Evolutionary conservation across 2,329 filamentous ascomycete genomes (phyloP).

Genomic region (Diaporthe velutina): DNA sequence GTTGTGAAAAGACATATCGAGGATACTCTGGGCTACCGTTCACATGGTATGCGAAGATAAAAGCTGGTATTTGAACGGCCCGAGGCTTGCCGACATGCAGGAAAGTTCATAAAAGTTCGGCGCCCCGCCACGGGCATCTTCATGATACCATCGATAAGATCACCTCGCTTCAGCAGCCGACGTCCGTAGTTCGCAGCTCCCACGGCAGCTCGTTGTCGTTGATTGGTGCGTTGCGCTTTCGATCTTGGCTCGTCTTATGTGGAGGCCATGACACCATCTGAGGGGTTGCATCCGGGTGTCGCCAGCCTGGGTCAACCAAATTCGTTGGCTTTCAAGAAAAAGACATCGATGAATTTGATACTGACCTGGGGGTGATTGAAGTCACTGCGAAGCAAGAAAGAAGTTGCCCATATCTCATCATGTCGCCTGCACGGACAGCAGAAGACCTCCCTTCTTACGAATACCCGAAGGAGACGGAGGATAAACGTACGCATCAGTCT

Average conservation of each 20-base stretch:
- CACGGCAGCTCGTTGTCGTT: not conserved
- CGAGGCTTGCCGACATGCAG: not conserved
- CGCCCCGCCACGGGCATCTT: not conserved
- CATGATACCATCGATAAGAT: slow-evolving; percentile 37
- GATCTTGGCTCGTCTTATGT: slow-evolving; percentile 32
- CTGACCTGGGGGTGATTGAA: not conserved
- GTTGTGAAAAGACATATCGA: not conserved
- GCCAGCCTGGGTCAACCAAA: not conserved
- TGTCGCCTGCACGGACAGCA: slow-evolving; percentile 31
- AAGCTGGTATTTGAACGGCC: not conserved
- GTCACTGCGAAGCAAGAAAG: not conserved
- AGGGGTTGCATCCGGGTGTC: slow-evolving; percentile 4
- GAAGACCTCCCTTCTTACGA: slow-evolving; percentile 38
- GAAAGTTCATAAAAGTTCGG: not conserved
- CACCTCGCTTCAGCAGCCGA: too few species aligned
- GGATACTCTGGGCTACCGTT: rapidly evolving
- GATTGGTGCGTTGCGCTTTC: slow-evolving; percentile 30
- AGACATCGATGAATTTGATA: not conserved
- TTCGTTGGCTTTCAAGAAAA: too few species aligned
- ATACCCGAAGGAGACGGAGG: slow-evolving; percentile 42
- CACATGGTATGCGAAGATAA: not conserved
- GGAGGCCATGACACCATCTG: slow-evolving; percentile 38
- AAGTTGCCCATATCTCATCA: not conserved
- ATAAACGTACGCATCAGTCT: slow-evolving; percentile 37
- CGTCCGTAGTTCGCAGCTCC: not conserved